These are phyloP conservation scores for Citrus glauca DNA, from an alignment of 345 rosid species.

Conservation along the genomic window DNA sequence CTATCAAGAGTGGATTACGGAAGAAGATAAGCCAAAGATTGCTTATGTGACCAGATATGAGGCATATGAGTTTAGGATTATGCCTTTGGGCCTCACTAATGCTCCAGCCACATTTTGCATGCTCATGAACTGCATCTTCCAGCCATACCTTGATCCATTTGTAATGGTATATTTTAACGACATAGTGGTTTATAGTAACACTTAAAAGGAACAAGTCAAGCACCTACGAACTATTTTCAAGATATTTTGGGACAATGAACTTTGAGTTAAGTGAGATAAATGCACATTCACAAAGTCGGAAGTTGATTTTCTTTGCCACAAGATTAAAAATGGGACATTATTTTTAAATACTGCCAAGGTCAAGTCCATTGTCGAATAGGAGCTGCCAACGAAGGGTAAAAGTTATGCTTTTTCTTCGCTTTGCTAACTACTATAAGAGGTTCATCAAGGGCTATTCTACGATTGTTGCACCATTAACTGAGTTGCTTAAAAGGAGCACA, in stretches of 20 bases:
- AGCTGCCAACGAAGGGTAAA: neutral
- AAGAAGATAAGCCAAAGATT: neutral
- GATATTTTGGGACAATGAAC: neutral
- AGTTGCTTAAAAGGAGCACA: neutral
- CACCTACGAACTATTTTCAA: rapidly evolving
- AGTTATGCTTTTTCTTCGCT: neutral
- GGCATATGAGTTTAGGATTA: neutral
- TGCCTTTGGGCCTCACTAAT: neutral
- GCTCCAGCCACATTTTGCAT: too few relatives aligned
- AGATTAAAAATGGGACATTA: neutral
- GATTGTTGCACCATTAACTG: neutral
- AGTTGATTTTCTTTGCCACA: neutral
- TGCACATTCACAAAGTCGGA: neutral
- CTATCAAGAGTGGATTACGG: neutral
- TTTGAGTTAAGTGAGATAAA: neutral
- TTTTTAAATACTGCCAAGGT: neutral
- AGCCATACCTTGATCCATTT: too few relatives aligned
- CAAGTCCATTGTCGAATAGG: neutral
- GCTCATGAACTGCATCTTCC: rapidly evolving
- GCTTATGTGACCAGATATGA: neutral
- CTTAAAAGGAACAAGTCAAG: rapidly evolving
- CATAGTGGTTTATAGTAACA: neutral
- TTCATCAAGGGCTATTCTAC: neutral
- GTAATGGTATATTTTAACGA: neutral
- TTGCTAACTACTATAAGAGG: neutral